Evolutionary conservation across 2,329 filamentous ascomycete genomes (phyloP), one percentile per base, ranked within the genome.

Genomic region (Talaromyces pinophilus): DNA sequence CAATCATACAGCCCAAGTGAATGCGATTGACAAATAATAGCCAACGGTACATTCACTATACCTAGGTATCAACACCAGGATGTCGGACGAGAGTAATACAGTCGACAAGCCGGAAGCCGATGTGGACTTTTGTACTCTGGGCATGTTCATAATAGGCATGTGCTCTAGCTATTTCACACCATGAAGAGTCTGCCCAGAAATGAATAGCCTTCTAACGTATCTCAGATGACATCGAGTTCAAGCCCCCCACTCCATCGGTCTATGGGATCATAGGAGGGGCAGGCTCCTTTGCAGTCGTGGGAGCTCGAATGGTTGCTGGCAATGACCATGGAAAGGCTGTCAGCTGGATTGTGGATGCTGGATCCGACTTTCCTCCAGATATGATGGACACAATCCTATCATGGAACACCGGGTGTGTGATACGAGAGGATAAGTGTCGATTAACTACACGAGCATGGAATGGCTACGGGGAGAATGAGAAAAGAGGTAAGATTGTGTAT

Each of bases 401-500:
- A 52, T 97, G 95, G 93, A 80, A 88, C 17, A 97, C 93, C 1
- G 86, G 87, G 5, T 91, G 87, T 22, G 74, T 92, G 17, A 81
- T 95, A 70, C 87, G 93, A 63, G 80, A 87, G 59, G 88, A 91
- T 63, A 82, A 83, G 1, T 77, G 84, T 6, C 87, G 92, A 28
- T 82, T 92, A 60, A 98, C 94, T 2, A 99, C 95, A 0, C 87
- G 92, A 55, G 93, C 91, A 55, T 97, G 92, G 92, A 98, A 98
- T 76, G 91, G 91, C 60, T 98, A 98, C 75, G 87, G 89, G 44
- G 85, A 86, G 38, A 84, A 87, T 62, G 87, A 88, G 67, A 86
- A 91, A 76, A 85, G 88, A 80, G 82, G 85, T 80, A 61, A 67
- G 69, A 17, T 19, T 17, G 5, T 33, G 28, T 11, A 17, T 30